Evolutionary conservation across 306 rosid species (phyloP).

Genomic region (Trifolium dubium): DNA sequence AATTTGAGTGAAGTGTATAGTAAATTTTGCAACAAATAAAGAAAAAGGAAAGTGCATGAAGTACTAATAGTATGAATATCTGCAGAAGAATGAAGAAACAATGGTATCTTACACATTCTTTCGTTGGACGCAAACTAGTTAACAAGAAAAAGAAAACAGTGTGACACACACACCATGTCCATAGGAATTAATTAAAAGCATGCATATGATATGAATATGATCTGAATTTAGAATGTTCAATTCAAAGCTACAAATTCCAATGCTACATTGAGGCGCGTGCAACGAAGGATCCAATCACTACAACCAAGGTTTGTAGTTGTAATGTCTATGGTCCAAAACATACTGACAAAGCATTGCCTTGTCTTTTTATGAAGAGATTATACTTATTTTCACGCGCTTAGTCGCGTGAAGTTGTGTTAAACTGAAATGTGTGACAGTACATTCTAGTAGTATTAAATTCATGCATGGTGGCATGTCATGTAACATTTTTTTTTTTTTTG

Average conservation of each 20-base stretch:
- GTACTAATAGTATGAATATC: neutral
- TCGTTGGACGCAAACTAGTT: neutral
- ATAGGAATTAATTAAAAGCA: conserved; percentile 35
- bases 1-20: neutral
- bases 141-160: conserved; percentile 17
- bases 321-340: conserved; percentile 35
- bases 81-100: conserved; percentile 11
- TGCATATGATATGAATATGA: neutral
- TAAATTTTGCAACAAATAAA: neutral
- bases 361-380: conserved; percentile 39
- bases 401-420: conserved; percentile 42
- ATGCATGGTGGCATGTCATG: neutral
- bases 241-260: conserved; percentile 54
- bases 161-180: neutral
- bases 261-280: conserved; percentile 60
- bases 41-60: conserved; percentile 9
- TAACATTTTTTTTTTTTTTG: too few relatives aligned
- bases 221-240: conserved; percentile 47
- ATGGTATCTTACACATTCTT: conserved; percentile 17
- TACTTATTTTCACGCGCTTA: conserved; percentile 43
- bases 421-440: conserved; percentile 40
- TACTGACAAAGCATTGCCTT: conserved; percentile 57
- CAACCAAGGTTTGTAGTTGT: conserved; percentile 30
- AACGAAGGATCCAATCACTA: conserved; percentile 43
- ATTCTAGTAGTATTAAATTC: conserved; percentile 26